These are phyloP conservation scores for Xylogone sp. DNA, from an alignment of 2,329 filamentous ascomycete genomes.

Conservation along the genomic window DNA sequence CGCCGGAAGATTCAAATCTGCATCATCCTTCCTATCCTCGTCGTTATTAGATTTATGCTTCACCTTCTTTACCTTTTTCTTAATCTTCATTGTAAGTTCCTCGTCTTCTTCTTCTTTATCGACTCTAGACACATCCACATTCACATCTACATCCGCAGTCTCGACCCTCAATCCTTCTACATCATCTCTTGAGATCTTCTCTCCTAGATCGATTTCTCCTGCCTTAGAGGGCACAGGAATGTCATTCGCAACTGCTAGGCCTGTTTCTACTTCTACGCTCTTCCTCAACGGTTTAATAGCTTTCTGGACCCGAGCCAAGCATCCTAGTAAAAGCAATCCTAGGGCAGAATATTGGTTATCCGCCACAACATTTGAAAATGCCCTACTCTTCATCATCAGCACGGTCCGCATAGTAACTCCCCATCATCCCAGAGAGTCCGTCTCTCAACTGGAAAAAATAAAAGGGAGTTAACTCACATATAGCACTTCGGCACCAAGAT, in stretches of 20 bases:
- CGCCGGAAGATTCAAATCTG: conserved; percentile 28
- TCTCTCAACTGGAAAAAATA: no score
- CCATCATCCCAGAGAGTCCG: no score
- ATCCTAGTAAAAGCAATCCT: conserved; percentile 63
- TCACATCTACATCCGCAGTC: not conserved
- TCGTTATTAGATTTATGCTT: not conserved
- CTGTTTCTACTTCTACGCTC: not conserved
- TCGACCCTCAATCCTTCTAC: not conserved
- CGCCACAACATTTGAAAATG: conserved; percentile 66
- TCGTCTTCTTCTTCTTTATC: conserved; percentile 14
- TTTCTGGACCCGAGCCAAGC: conserved; percentile 55
- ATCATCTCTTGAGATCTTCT: not conserved
- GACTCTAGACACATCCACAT: not conserved
- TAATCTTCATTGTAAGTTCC: not conserved
- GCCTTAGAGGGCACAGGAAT: conserved; percentile 6
- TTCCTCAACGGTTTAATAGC: conserved; percentile 33
- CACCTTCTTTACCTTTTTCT: conserved; percentile 1
- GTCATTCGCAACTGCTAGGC: not conserved
- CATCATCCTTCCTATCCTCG: conserved; percentile 10
- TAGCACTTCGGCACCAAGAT: conserved; percentile 39
- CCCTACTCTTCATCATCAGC: conserved; percentile 36
- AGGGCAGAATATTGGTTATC: conserved; percentile 71
- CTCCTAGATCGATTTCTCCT: conserved; percentile 19
- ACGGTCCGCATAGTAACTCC: no score
- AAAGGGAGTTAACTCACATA: conserved; percentile 43